Evolutionary conservation across 108 stramenopile genomes (phyloP), one percentile per base, ranked within the genome.

Genomic region (Cyclotella choctawhatcheeana): DNA sequence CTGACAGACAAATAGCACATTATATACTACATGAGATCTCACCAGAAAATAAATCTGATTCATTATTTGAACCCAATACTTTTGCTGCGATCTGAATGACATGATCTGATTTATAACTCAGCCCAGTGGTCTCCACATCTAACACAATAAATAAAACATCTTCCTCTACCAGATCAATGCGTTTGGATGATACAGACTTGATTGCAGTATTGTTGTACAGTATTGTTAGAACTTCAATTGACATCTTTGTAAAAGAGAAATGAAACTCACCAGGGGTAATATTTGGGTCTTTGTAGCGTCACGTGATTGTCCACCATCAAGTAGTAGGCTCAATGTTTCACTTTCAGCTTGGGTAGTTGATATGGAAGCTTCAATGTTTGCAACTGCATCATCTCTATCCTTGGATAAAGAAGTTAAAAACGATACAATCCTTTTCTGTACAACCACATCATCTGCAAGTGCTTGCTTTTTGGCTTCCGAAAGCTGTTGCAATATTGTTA

Each of bases 21-120:
- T 35, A 27, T 25, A 26, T 29, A 27, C 27, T 10, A 40, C 20
- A 0, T 27, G 0, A 67, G 13, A 1, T 2, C 51, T 35, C 34
- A 71, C 69, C 69, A 40, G 71, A 64, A 52, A 78, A 78, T 27
- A 72, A 21, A 53, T 76, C 74, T 10, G 6, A 50, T 29, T 53
- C 55, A 44, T 71, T 48, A 20, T 59, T 43, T 34, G 76, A 77
- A 45, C 72, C 77, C 14, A 73, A 53, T 24, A 66, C 71, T 51
- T 78, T 78, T 24, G 64, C 77, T 27, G 77, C 77, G 16, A 78
- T 63, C 45, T 78, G 77, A 66, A 78, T 78, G 25, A 78, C 30
- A 51, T 78, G 77, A 48, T 71, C 26, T 8, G 64, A 40, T 58
- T 69, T 33, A 26, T 43, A 50, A 31, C 48, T 30, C 10, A 78